Base-by-base conservation (phyloP, 805 yeast genomes). In the Teunomyces pallodes region DNA sequence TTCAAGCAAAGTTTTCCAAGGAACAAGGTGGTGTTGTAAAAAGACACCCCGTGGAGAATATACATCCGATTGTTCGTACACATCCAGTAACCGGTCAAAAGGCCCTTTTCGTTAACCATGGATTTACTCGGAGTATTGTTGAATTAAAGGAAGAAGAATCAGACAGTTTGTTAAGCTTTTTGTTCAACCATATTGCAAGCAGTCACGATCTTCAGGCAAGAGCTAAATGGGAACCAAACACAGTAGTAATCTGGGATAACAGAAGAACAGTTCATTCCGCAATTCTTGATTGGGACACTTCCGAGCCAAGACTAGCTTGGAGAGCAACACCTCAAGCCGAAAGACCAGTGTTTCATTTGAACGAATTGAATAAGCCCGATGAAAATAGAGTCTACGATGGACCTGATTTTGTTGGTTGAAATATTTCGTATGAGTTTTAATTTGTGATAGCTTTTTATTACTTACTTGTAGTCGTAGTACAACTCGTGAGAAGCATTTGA, bases 181-280 rank as follows among this genome's bases (percentile, higher is more conserved):
- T 87, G 55, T 76, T 75, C 57, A 66, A 70, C 45, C 82, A 81
- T 54, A 71, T 83, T 33, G 75, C 78, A 45, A 67, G 69, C 53
- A 63, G 80, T 26, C 77, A 76, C 48, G 90, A 84, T 62, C 73
- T 84, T 55, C 88, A 85, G 54, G 70, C 84, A 46, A 78, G 91
- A 60, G 87, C 88, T 41, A 75, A 65, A 46, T 87, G 90, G 87
- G 84, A 81, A 60, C 83, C 84, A 46, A 77, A 79, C 43, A 79
- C 90, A 1, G 85, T 87, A 45, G 88, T 83, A 14, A 65, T 85
- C 26, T 87, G 92, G 92, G 94, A 87, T 60, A 87, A 87, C 73
- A 81, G 94, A 62, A 73, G 85, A 59, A 78, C 82, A 8, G 67
- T 79, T 24, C 94, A 87, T 64, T 72, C 87, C 10, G 90, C 90